These are phyloP conservation scores for Brassica rapa DNA, from an alignment of 345 rosid species.

Conservation along the genomic window DNA sequence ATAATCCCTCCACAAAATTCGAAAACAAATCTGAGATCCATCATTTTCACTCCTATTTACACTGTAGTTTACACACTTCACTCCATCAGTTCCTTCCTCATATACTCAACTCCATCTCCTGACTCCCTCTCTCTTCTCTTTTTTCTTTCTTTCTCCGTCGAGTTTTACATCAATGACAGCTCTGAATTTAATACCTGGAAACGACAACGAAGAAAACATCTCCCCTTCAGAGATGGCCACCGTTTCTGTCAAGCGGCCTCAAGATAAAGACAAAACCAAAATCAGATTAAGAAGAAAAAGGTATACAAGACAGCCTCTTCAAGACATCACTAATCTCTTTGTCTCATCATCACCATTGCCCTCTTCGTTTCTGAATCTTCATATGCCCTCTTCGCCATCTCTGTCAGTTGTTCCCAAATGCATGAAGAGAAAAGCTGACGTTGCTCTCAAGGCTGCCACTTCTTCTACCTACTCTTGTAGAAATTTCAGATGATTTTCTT, in stretches of 20 bases:
- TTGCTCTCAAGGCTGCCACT: constrained; percentile 6
- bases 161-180: constrained; percentile 27
- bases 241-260: constrained; percentile 5
- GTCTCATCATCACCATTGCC: constrained; percentile 20
- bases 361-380: constrained; percentile 15
- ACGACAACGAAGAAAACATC: constrained; percentile 35
- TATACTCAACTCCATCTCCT: constrained; percentile 1
- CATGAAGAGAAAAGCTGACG: constrained; percentile 36
- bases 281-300: constrained; percentile 28
- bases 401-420: constrained; percentile 34
- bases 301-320: constrained; percentile 35
- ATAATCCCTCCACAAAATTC: constrained; percentile 36
- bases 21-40: constrained; percentile 32
- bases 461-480: constrained; percentile 32
- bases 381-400: background rate
- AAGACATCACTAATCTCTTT: constrained; percentile 40
- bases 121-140: background rate
- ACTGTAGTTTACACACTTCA: constrained; percentile 10
- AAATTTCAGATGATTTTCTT: constrained; percentile 33
- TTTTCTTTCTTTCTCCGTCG: background rate
- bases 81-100: constrained; percentile 10
- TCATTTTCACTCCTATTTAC: constrained; percentile 15
- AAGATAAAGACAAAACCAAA: constrained; percentile 27
- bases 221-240: background rate
- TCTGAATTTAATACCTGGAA: background rate